A percentile compares a stretch with the other conserved stretches of the same genome.
Evolutionary conservation across 2,329 filamentous ascomycete genomes (phyloP).

Genomic region (Aspergillus persii): DNA sequence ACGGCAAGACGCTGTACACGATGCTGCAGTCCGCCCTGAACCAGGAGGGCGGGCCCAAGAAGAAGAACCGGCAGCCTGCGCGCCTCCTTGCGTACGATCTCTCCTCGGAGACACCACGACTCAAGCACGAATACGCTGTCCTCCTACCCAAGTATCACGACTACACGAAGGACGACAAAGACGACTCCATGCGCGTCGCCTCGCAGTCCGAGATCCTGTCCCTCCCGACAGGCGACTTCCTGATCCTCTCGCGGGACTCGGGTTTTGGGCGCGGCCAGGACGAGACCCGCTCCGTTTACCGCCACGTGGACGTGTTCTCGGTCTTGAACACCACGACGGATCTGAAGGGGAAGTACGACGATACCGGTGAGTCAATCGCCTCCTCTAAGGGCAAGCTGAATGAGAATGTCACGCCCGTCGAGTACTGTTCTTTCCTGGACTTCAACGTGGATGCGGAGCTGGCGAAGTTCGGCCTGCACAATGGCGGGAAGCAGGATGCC

Average conservation of each 20-base stretch:
- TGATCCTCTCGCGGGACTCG: conserved; percentile 65
- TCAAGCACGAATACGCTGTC: conserved; percentile 64
- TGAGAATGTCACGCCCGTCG: conserved; percentile 54
- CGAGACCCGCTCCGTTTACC: conserved; percentile 57
- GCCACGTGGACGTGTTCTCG: conserved; percentile 68
- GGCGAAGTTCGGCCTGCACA: conserved; percentile 64
- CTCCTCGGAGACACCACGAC: conserved; percentile 43
- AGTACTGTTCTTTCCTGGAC: conserved; percentile 66
- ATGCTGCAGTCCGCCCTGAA: conserved; percentile 65
- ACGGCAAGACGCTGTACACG: conserved; percentile 63
- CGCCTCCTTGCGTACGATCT: conserved; percentile 66
- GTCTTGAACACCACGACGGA: conserved; percentile 59
- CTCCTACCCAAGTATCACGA: conserved; percentile 60
- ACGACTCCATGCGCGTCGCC: conserved; percentile 51
- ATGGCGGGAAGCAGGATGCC: conserved; percentile 61
- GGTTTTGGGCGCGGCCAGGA: conserved; percentile 58
- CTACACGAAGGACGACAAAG: conserved; percentile 48
- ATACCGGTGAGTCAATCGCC: conserved; percentile 45
- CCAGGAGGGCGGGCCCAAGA: conserved; percentile 60
- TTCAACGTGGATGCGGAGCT: conserved; percentile 66
- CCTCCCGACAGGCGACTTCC: conserved; percentile 62
- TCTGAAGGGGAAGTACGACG: conserved; percentile 51
- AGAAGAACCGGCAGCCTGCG: conserved; percentile 55
- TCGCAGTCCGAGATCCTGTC: conserved; percentile 68
- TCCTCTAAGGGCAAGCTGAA: conserved; percentile 54